Evolutionary conservation across 768 basidiomycete species (phyloP).

Genomic region (Xerocomus spinulosus): DNA sequence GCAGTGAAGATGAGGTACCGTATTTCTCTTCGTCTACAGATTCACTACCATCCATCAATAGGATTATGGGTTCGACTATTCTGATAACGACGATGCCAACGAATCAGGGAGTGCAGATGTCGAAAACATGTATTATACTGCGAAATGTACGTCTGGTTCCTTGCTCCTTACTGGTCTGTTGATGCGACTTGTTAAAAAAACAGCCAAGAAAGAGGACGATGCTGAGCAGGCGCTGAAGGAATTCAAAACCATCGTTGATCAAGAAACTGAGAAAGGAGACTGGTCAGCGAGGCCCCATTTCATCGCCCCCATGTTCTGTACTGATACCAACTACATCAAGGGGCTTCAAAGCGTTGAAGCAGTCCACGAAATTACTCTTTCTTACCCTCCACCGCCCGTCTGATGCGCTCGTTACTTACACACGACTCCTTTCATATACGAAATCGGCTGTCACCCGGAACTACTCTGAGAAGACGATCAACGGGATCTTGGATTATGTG

Average conservation of each 20-base stretch:
- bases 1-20: constrained; percentile 77
- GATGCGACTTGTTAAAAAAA: not conserved
- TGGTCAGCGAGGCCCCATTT: constrained; percentile 52
- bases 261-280: constrained; percentile 90
- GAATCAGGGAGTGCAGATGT: constrained; percentile 81
- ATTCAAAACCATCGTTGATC: constrained; percentile 82
- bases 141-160: constrained; percentile 66
- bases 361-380: constrained; percentile 92
- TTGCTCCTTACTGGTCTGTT: not conserved
- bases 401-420: constrained; percentile 85
- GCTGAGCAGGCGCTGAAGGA: constrained; percentile 89
- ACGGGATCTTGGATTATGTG: constrained; percentile 96
- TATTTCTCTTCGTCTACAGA: constrained; percentile 7
- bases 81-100: constrained; percentile 81
- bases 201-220: constrained; percentile 91
- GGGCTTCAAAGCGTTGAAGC: constrained; percentile 99
- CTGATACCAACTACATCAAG: constrained; percentile 36
- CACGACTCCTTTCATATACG: constrained; percentile 83
- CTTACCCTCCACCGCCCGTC: constrained; percentile 70
- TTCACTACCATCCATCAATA: constrained; percentile 27
- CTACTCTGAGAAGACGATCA: constrained; percentile 98
- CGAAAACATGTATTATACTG: constrained; percentile 98
- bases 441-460: constrained; percentile 94
- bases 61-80: constrained; percentile 97
- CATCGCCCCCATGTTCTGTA: not conserved